Conservation (phyloP, 2,329 filamentous ascomycete genomes). For the Pseudonectria buxi region DNA sequence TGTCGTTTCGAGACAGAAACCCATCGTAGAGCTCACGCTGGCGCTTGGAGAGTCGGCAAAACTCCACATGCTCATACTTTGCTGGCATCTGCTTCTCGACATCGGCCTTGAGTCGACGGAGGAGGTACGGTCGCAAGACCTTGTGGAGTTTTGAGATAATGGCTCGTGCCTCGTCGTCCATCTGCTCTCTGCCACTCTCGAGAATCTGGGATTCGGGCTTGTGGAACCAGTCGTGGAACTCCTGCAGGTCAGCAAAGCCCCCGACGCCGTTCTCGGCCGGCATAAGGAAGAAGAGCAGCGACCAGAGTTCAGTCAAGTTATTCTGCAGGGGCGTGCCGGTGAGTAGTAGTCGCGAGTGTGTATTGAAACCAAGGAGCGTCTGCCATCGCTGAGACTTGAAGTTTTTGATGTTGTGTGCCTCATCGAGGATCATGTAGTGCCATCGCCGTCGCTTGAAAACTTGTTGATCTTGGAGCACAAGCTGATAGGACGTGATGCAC, state of each 20-base stretch:
- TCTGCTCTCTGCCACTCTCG: constrained; percentile 85
- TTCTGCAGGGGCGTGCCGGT: constrained; percentile 96
- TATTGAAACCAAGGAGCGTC: constrained; percentile 88
- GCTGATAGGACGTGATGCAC: constrained; percentile 94
- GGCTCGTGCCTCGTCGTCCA: constrained; percentile 87
- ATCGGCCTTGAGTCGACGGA: constrained; percentile 87
- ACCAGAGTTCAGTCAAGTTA: constrained; percentile 95
- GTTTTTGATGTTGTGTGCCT: constrained; percentile 99
- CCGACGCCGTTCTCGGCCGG: constrained; percentile 81
- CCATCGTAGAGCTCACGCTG: constrained; percentile 95
- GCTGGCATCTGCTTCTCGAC: constrained; percentile 99
- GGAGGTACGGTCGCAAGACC: constrained; percentile 82
- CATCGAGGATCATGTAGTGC: constrained; percentile 98
- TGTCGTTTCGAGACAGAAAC: constrained; percentile 85
- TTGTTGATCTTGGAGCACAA: constrained; percentile 88
- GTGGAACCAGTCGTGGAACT: constrained; percentile 94
- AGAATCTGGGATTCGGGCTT: constrained; percentile 94
- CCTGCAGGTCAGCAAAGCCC: constrained; percentile 87
- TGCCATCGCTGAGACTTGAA: constrained; percentile 98
- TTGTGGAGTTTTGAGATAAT: constrained; percentile 93
- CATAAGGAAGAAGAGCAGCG: constrained; percentile 91
- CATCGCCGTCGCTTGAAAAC: constrained; percentile 88
- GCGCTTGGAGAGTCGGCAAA: constrained; percentile 89
- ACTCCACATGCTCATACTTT: constrained; percentile 95
- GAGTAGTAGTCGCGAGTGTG: constrained; percentile 74